Evolutionary conservation across 1,139 yeast genomes (phyloP).

Genomic region (Geotrichum aggregatum): DNA sequence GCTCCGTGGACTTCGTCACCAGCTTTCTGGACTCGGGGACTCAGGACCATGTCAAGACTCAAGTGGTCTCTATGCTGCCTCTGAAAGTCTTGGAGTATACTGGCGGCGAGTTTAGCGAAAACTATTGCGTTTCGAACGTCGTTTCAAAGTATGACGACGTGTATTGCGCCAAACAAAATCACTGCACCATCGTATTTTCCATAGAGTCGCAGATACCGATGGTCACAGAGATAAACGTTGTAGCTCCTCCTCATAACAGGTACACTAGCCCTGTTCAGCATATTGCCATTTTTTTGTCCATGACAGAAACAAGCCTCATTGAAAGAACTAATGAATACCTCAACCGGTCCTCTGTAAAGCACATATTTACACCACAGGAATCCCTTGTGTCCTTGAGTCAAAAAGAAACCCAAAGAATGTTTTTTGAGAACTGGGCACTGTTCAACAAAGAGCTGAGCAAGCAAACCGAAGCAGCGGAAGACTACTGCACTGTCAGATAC

Average conservation of each 20-base stretch:
- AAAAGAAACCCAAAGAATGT: not conserved
- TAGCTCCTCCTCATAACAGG: conserved; percentile 22
- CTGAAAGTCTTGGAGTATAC: conserved; percentile 15
- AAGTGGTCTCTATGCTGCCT: conserved; percentile 9
- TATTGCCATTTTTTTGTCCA: conserved; percentile 21
- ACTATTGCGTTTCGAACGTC: conserved; percentile 20
- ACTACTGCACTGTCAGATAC: conserved; percentile 7
- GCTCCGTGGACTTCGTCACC: conserved; percentile 3
- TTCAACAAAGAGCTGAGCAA: conserved; percentile 9
- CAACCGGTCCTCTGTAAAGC: conserved; percentile 11
- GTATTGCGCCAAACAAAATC: conserved; percentile 22
- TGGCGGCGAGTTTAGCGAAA: conserved; percentile 21
- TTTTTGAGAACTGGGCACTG: not conserved
- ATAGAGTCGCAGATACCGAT: conserved; percentile 12
- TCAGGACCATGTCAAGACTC: not conserved
- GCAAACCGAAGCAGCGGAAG: not conserved
- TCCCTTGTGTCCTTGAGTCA: not conserved
- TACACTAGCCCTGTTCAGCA: conserved; percentile 26
- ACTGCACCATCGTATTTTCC: conserved; percentile 21
- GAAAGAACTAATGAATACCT: conserved; percentile 18
- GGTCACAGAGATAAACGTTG: conserved; percentile 21
- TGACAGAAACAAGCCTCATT: conserved; percentile 13
- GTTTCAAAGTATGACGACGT: conserved; percentile 21
- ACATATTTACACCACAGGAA: conserved; percentile 14
- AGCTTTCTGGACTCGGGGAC: conserved; percentile 2